Conservation (phyloP, 2,329 filamentous ascomycete genomes). For the Colletotrichum sp. region DNA sequence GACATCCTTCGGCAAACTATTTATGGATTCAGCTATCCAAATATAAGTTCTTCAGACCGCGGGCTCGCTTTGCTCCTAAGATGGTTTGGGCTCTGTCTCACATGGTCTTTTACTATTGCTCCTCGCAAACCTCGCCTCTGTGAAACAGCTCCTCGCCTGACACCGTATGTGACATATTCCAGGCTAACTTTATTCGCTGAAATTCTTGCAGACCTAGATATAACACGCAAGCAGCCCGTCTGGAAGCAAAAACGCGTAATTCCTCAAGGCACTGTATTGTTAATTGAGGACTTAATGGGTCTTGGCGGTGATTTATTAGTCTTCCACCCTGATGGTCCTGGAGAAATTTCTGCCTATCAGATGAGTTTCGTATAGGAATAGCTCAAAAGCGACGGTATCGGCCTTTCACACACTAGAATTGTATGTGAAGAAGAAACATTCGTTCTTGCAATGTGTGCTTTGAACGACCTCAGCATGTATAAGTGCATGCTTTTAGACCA, state of each 20-base stretch:
- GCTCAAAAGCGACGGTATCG: background rate
- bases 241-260: background rate
- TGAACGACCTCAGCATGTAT: background rate
- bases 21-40: background rate
- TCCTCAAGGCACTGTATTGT: too few species aligned
- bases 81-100: accelerated
- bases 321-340: background rate
- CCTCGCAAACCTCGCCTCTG: background rate
- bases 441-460: background rate
- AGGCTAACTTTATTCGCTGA: background rate
- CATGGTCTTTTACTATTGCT: background rate
- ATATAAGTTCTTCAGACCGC: background rate
- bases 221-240: background rate
- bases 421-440: background rate
- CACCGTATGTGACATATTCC: background rate
- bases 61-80: background rate
- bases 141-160: background rate
- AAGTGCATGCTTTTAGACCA: background rate
- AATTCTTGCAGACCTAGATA: background rate
- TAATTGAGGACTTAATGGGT: background rate
- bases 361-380: background rate
- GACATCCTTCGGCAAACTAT: background rate
- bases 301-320: background rate
- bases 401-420: accelerated
- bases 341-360: too few species aligned